Percentiles rank a stretch among this genome's conserved stretches.
These are phyloP conservation scores for Dactylellina cionopaga DNA, from an alignment of 2,329 filamentous ascomycete genomes.

Conservation along the genomic window DNA sequence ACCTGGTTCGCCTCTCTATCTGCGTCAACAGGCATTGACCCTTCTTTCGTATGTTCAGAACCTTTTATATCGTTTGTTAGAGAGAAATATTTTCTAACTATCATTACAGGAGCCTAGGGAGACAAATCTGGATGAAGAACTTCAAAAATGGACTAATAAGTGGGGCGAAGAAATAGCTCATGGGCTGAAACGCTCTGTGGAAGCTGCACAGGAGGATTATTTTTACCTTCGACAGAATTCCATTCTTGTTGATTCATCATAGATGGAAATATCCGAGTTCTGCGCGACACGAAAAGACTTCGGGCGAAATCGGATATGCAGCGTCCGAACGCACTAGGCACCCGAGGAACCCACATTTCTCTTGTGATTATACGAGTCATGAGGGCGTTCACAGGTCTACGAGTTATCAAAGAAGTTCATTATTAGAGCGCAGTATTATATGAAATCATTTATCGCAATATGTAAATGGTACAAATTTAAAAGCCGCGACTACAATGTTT, in stretches of 20 bases:
- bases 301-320: too few species aligned
- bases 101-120: neutral
- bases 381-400: too few species aligned
- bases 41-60: neutral
- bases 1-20: neutral
- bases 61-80: neutral
- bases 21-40: neutral
- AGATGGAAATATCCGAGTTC: too few species aligned
- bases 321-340: too few species aligned
- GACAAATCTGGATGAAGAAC: neutral
- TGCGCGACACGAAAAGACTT: too few species aligned
- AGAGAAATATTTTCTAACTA: neutral
- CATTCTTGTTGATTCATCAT: neutral
- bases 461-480: too few species aligned
- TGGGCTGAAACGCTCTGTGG: neutral
- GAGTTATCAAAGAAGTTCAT: too few species aligned
- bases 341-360: too few species aligned
- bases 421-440: too few species aligned
- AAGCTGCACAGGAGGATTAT: conserved; percentile 1
- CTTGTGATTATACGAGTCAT: too few species aligned
- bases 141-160: neutral
- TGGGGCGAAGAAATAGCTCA: neutral
- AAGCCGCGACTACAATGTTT: too few species aligned
- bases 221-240: neutral
- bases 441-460: too few species aligned